Evolutionary conservation across 768 basidiomycete genomes (phyloP).

Genomic region (Leccinum variicolor): DNA sequence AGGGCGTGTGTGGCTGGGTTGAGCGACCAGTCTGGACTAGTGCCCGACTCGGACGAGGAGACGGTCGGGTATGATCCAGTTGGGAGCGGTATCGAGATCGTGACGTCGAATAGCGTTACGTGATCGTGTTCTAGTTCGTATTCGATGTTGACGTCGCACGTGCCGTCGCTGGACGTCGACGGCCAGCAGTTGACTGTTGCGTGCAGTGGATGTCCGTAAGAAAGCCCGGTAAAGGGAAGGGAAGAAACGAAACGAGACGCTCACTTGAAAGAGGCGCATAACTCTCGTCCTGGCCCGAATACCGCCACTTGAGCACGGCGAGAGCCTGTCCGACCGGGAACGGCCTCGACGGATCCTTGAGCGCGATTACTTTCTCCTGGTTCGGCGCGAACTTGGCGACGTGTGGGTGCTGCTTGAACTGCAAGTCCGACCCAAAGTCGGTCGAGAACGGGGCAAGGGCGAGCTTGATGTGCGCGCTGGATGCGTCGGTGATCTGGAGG

Average conservation of each 20-base stretch:
- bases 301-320: conserved; percentile 91
- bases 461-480: conserved; percentile 69
- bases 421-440: conserved; percentile 66
- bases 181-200: conserved; percentile 91
- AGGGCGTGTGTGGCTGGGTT: conserved; percentile 78
- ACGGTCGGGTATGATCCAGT: conserved; percentile 84
- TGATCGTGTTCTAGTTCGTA: conserved; percentile 91
- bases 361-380: conserved; percentile 63
- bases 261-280: conserved; percentile 88
- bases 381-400: conserved; percentile 81
- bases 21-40: conserved; percentile 71
- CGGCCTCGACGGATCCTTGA: conserved; percentile 77
- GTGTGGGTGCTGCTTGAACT: conserved; percentile 97
- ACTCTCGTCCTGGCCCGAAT: conserved; percentile 88
- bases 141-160: conserved; percentile 92
- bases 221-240: no score
- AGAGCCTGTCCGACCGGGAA: conserved; percentile 90
- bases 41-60: conserved; percentile 38
- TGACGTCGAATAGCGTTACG: conserved; percentile 77
- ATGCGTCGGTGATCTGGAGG: conserved; percentile 76
- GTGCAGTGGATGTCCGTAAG: no score
- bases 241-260: conserved; percentile 22
- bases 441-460: conserved; percentile 53
- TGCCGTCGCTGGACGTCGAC: conserved; percentile 87
- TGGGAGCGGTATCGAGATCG: conserved; percentile 73